A percentile compares a stretch with the other conserved stretches of the same genome.
Conservation (phyloP, 202 grass and related monocot genomes). For the Schoenoplectus tabernaemontani region DNA sequence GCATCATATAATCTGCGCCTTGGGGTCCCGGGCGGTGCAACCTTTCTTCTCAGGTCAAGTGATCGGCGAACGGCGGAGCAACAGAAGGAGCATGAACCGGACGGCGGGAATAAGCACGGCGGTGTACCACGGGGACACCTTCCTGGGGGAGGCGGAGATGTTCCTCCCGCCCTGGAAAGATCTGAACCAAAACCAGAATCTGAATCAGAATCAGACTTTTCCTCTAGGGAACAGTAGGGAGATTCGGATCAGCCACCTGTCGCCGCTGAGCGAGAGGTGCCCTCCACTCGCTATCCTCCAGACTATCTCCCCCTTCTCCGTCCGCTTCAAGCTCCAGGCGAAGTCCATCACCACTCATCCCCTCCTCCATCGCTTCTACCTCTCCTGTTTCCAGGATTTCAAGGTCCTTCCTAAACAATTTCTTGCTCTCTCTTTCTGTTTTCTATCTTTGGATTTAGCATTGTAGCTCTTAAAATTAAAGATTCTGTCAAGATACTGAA, state of each 20-base stretch:
- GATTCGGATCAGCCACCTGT: conserved; percentile 88
- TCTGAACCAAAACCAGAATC: background rate
- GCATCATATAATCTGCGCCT: too few species aligned
- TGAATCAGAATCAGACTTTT: background rate
- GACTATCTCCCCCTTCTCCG: conserved; percentile 70
- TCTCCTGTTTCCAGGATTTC: conserved; percentile 67
- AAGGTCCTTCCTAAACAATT: too few species aligned
- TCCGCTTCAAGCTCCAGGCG: conserved; percentile 83
- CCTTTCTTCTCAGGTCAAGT: background rate
- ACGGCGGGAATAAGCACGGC: conserved; percentile 37
- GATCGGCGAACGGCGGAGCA: background rate
- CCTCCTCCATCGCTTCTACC: conserved; percentile 51
- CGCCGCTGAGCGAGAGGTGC: conserved; percentile 66
- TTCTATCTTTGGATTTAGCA: conserved; percentile 15
- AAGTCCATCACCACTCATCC: conserved; percentile 41
- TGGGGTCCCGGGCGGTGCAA: too few species aligned
- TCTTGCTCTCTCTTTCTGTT: background rate
- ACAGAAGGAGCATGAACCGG: background rate
- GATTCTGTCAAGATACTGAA: background rate
- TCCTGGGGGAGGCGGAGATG: conserved; percentile 70
- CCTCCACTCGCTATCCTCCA: conserved; percentile 83
- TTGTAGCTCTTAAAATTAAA: too few species aligned
- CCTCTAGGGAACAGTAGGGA: conserved; percentile 28
- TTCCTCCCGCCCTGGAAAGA: conserved; percentile 36
- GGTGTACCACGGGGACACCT: conserved; percentile 75